Conservation (phyloP, 2,329 filamentous ascomycete species). For the Neoscytalidium dimidiatum region DNA sequence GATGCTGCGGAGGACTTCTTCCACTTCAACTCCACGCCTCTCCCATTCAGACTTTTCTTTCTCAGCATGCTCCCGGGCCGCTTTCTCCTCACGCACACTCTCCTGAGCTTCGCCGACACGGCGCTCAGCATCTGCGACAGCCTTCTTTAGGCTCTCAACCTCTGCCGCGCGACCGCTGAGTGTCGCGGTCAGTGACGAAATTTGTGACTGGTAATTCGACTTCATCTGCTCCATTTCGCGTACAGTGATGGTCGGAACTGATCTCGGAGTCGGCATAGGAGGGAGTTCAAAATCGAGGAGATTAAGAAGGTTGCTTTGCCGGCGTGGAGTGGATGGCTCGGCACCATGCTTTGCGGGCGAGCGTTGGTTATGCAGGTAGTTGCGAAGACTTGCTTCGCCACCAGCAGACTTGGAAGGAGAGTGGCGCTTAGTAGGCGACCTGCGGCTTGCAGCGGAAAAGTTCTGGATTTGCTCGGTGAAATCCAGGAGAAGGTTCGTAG, state of each 20-base stretch:
- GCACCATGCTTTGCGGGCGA: conserved; percentile 43
- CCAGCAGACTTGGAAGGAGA: conserved; percentile 55
- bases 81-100: conserved; percentile 75
- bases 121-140: conserved; percentile 87
- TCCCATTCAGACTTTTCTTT: conserved; percentile 83
- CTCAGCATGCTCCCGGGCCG: conserved; percentile 68
- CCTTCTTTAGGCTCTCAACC: conserved; percentile 80
- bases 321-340: conserved; percentile 54
- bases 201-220: conserved; percentile 86
- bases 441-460: conserved; percentile 44
- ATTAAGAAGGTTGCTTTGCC: conserved; percentile 57
- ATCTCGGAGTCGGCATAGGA: conserved; percentile 89
- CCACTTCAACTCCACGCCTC: conserved; percentile 81
- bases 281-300: conserved; percentile 90
- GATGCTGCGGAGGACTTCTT: conserved; percentile 74
- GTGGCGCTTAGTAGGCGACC: conserved; percentile 40
- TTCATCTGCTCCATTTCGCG: conserved; percentile 92
- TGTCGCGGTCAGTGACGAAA: conserved; percentile 89
- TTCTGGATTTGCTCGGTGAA: conserved; percentile 78
- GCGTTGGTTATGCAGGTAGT: conserved; percentile 43
- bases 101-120: conserved; percentile 86
- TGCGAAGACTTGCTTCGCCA: conserved; percentile 51
- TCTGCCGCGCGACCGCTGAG: conserved; percentile 93
- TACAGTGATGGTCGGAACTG: conserved; percentile 85
- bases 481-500: conserved; percentile 79